These are phyloP conservation scores for Rhizophora apiculata DNA, from an alignment of 345 rosid species.

Conservation along the genomic window DNA sequence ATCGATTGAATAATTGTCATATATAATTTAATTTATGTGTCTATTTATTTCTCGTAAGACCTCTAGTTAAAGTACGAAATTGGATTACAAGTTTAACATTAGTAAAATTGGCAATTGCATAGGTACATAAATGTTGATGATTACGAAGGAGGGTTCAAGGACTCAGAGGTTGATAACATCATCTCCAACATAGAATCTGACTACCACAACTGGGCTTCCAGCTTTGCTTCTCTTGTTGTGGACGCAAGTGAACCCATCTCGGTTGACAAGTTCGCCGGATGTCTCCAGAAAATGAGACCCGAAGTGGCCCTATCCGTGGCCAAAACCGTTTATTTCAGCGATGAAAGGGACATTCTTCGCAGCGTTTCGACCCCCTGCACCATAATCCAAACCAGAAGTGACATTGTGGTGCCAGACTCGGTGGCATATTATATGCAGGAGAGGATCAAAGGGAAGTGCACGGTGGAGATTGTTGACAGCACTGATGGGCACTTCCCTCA, in stretches of 20 bases:
- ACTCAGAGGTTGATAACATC: slow-evolving; percentile 35
- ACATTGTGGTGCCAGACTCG: slow-evolving; percentile 47
- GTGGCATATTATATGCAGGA: slow-evolving; percentile 64
- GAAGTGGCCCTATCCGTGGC: slow-evolving; percentile 56
- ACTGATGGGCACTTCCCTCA: slow-evolving; percentile 69
- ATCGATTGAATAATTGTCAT: too few species aligned
- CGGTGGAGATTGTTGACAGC: slow-evolving; percentile 49
- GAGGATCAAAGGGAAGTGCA: slow-evolving; percentile 50
- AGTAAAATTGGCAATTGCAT: too few species aligned
- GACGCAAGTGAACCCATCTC: slow-evolving; percentile 44
- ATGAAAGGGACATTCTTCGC: slow-evolving; percentile 45
- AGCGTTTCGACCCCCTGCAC: slow-evolving; percentile 56
- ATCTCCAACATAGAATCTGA: slow-evolving; percentile 45
- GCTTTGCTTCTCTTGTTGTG: slow-evolving; percentile 41
- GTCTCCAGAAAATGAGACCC: slow-evolving; percentile 46
- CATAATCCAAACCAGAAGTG: slow-evolving; percentile 47
- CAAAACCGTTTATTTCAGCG: slow-evolving; percentile 53
- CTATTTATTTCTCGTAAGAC: too few species aligned
- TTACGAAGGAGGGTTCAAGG: slow-evolving; percentile 60
- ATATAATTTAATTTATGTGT: too few species aligned
- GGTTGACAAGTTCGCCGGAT: slow-evolving; percentile 22
- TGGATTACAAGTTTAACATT: too few species aligned
- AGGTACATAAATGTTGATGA: slow-evolving; percentile 60
- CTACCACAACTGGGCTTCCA: slow-evolving; percentile 45
- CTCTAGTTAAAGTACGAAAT: too few species aligned